These are phyloP conservation scores for Cyberlindnera lachancei DNA, from an alignment of 805 yeast genomes.

Conservation along the genomic window DNA sequence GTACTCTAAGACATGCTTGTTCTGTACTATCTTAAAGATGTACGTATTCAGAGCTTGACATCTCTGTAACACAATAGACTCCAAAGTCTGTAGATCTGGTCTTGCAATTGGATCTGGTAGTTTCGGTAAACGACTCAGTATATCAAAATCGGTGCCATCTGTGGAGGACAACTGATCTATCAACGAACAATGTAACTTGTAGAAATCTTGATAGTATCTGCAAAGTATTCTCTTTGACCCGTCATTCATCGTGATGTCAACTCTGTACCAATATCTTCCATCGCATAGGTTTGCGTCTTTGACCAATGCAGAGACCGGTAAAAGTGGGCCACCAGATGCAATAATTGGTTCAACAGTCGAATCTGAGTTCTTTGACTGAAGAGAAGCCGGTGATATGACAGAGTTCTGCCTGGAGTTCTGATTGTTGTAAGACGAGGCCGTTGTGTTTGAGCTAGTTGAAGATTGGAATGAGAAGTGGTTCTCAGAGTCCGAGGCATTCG, in stretches of 20 bases:
- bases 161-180: slow-evolving; percentile 16
- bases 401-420: too few relatives aligned
- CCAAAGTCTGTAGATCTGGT: slow-evolving; percentile 25
- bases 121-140: slow-evolving; percentile 28
- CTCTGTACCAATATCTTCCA: slow-evolving; percentile 45
- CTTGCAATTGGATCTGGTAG: slow-evolving; percentile 43
- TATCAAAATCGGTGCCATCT: slow-evolving; percentile 2
- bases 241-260: slow-evolving; percentile 32
- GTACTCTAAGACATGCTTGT: slow-evolving; percentile 18
- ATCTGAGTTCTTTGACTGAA: slow-evolving; percentile 3
- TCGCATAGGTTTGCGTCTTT: slow-evolving; percentile 32
- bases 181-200: slow-evolving; percentile 34
- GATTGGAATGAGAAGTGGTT: slow-evolving; percentile 10
- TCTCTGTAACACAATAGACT: slow-evolving; percentile 27
- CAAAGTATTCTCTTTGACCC: slow-evolving; percentile 34
- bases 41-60: slow-evolving; percentile 35
- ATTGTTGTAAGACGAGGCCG: too few relatives aligned
- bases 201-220: slow-evolving; percentile 45
- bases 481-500: neutral
- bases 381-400: too few relatives aligned
- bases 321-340: neutral
- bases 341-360: neutral
- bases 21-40: slow-evolving; percentile 28
- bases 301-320: slow-evolving; percentile 31
- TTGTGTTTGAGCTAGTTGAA: neutral